Evolutionary conservation across 2,329 filamentous ascomycete genomes (phyloP).

Genomic region (Phialophora verrucosa): DNA sequence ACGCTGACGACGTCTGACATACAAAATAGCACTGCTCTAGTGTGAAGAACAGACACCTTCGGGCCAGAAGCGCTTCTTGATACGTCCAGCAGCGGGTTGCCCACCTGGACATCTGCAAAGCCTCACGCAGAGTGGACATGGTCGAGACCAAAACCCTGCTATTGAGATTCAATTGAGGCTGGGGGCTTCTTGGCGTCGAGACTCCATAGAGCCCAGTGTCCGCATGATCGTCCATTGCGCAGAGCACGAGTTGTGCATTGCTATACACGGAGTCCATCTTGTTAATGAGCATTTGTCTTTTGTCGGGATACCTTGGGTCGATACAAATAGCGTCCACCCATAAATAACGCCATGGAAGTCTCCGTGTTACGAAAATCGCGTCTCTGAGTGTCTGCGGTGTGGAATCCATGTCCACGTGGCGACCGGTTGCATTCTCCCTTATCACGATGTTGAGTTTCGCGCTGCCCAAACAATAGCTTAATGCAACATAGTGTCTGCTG

Average conservation of each 20-base stretch:
- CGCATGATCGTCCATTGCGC: constrained; percentile 1
- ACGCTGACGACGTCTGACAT: constrained; percentile 6
- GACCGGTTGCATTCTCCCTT: background rate
- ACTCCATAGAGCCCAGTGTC: constrained; percentile 1
- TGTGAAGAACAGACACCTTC: constrained; percentile 25
- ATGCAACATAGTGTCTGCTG: background rate
- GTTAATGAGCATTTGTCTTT: background rate
- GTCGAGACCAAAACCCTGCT: constrained; percentile 2
- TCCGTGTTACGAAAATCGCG: background rate
- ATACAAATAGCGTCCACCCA: constrained; percentile 10
- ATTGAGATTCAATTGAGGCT: background rate
- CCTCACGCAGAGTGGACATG: constrained; percentile 7
- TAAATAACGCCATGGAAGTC: constrained; percentile 2
- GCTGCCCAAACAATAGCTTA: constrained; percentile 12
- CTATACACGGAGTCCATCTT: constrained; percentile 8
- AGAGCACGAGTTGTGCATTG: constrained; percentile 9
- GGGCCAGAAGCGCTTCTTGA: constrained; percentile 15
- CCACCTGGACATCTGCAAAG: constrained; percentile 9
- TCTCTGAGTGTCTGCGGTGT: background rate
- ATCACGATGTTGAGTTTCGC: background rate
- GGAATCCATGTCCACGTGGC: background rate
- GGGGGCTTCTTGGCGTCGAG: background rate
- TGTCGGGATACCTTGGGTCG: background rate
- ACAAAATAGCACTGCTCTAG: constrained; percentile 19
- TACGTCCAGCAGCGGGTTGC: constrained; percentile 22